Conservation (phyloP, 306 rosid genomes). For the Hippophae tibetana region DNA sequence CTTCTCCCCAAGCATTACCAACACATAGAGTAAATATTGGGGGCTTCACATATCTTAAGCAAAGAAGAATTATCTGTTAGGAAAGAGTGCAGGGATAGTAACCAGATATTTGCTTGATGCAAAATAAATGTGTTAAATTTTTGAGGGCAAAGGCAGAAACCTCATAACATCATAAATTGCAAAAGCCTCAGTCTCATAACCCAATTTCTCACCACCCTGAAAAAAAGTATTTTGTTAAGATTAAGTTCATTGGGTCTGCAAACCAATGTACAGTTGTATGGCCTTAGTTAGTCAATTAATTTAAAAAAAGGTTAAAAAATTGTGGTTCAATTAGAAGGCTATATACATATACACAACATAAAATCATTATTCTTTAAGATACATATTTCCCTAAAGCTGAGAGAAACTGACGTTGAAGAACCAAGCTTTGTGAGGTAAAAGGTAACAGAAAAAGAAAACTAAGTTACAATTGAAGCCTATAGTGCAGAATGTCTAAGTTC, state of each 20-base stretch:
- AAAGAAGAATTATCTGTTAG: constrained; percentile 5
- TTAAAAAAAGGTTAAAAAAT: not conserved
- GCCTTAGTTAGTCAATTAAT: constrained; percentile 3
- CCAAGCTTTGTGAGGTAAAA: too few species aligned
- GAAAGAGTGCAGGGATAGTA: not conserved
- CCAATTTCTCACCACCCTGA: constrained; percentile 96
- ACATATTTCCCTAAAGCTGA: too few species aligned
- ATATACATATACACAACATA: not conserved
- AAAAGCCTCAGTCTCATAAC: constrained; percentile 93
- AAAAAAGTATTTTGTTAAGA: constrained; percentile 23
- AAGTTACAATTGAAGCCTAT: too few species aligned
- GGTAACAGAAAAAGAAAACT: too few species aligned
- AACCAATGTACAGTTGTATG: constrained; percentile 10
- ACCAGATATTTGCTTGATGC: not conserved
- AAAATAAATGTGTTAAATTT: constrained; percentile 10
- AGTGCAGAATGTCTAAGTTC: too few species aligned
- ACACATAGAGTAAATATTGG: constrained; percentile 91
- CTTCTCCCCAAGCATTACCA: constrained; percentile 99
- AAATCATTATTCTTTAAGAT: too few species aligned
- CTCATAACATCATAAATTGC: constrained; percentile 89
- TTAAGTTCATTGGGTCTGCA: constrained; percentile 13
- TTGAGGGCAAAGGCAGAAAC: constrained; percentile 37
- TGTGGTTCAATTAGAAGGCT: not conserved
- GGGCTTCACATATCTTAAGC: constrained; percentile 64
- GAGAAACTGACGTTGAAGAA: too few species aligned